These are phyloP conservation scores for Pleodorina starrii DNA, from an alignment of 139 green algal genomes.

Conservation along the genomic window DNA sequence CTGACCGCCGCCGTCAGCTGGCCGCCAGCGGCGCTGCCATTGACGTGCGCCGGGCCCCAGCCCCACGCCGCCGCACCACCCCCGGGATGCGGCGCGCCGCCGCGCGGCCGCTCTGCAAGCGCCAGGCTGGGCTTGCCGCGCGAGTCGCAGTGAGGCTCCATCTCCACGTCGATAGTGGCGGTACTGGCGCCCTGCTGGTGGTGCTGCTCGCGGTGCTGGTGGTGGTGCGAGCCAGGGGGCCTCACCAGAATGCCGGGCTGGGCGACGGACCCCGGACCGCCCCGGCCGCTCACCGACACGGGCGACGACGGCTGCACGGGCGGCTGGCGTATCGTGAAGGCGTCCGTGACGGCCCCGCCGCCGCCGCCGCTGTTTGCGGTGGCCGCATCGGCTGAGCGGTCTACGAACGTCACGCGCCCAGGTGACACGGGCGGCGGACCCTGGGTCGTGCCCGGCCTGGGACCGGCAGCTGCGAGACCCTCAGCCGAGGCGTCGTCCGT, in stretches of 20 bases:
- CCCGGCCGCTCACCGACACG: too few relatives aligned
- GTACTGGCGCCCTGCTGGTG: neutral
- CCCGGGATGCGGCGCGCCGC: too few relatives aligned
- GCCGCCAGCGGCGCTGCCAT: neutral
- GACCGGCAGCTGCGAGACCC: neutral
- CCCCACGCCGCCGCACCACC: neutral
- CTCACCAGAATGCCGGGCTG: too few relatives aligned
- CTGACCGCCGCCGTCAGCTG: neutral
- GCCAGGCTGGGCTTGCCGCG: neutral
- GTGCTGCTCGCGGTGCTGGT: neutral
- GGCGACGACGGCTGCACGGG: neutral
- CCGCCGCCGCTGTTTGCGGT: neutral
- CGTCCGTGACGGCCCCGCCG: too few relatives aligned
- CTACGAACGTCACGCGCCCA: constrained; percentile 18
- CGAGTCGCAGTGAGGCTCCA: neutral
- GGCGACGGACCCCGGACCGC: too few relatives aligned
- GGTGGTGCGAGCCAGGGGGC: too few relatives aligned
- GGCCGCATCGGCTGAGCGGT: neutral
- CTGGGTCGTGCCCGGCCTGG: too few relatives aligned
- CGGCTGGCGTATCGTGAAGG: constrained; percentile 12
- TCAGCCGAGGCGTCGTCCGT: too few relatives aligned
- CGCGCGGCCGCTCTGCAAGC: neutral
- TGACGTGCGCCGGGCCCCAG: neutral
- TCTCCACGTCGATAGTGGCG: constrained; percentile 50
- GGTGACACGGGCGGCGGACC: neutral